Evolutionary conservation across 73 alveolate genomes (phyloP).

Genomic region (Tetrahymena malaccensis): DNA sequence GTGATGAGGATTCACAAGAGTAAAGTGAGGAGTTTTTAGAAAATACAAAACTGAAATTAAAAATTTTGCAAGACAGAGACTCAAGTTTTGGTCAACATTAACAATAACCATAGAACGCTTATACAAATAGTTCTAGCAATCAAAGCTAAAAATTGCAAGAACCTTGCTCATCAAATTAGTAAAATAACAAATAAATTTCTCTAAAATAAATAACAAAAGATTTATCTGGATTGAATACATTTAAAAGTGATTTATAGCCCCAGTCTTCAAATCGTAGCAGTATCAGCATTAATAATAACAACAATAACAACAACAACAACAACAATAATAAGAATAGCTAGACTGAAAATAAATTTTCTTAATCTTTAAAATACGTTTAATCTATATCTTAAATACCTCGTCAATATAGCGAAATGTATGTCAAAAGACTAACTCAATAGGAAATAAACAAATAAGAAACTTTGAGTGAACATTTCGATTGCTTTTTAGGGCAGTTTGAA

Average conservation of each 20-base stretch:
- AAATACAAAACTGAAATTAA: too few relatives aligned
- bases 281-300: too few relatives aligned
- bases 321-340: background rate
- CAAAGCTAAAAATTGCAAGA: background rate
- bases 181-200: too few relatives aligned
- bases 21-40: background rate
- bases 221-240: background rate
- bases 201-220: background rate
- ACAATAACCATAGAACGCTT: background rate
- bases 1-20: background rate
- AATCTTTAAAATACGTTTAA: background rate
- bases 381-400: too few relatives aligned
- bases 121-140: background rate
- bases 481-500: background rate
- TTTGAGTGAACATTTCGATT: background rate
- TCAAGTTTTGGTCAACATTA: background rate
- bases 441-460: background rate
- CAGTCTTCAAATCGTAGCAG: too few relatives aligned
- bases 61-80: background rate
- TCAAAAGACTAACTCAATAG: background rate
- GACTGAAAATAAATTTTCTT: background rate
- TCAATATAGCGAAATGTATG: too few relatives aligned
- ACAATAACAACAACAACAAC: too few relatives aligned
- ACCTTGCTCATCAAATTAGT: too few relatives aligned
- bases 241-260: background rate